These are phyloP conservation scores for Colletotrichum cereale DNA, from an alignment of 2,329 filamentous ascomycete genomes.

Conservation along the genomic window DNA sequence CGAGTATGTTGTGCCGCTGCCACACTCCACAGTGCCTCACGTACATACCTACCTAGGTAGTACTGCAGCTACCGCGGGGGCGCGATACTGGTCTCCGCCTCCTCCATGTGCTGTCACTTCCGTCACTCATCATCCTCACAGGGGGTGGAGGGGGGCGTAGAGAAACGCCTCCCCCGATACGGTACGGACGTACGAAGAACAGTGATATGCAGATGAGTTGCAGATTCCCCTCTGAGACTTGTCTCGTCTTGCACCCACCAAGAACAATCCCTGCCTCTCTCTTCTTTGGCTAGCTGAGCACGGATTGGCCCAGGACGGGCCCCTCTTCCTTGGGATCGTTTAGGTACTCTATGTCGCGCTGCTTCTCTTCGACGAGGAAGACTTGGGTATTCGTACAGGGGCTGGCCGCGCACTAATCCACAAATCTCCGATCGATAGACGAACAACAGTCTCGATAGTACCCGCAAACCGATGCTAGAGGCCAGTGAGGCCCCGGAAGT, in stretches of 20 bases:
- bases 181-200: slow-evolving; percentile 39
- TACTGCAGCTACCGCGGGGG: neutral
- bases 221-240: slow-evolving; percentile 33
- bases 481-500: slow-evolving; percentile 3
- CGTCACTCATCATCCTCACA: neutral
- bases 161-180: slow-evolving; percentile 28
- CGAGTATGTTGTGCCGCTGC: slow-evolving; percentile 26
- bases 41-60: neutral
- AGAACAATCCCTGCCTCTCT: slow-evolving; percentile 7
- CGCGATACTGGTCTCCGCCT: neutral
- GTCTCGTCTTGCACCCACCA: slow-evolving; percentile 20
- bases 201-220: slow-evolving; percentile 31
- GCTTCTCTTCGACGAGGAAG: neutral
- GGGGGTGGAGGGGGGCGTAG: neutral
- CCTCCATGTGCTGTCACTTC: slow-evolving; percentile 26
- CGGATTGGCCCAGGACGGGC: slow-evolving; percentile 9
- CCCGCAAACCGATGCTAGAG: neutral
- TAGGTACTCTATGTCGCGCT: neutral
- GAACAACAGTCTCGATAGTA: slow-evolving; percentile 17
- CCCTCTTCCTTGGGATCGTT: slow-evolving; percentile 10
- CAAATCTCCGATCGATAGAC: slow-evolving; percentile 32
- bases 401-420: slow-evolving; percentile 4
- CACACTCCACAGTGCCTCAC: slow-evolving; percentile 15
- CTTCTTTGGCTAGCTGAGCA: neutral
- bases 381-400: neutral